Evolutionary conservation across 257 asterid species (phyloP), one percentile per base, ranked within the genome.

Genomic region (Solanum gracilifrons): DNA sequence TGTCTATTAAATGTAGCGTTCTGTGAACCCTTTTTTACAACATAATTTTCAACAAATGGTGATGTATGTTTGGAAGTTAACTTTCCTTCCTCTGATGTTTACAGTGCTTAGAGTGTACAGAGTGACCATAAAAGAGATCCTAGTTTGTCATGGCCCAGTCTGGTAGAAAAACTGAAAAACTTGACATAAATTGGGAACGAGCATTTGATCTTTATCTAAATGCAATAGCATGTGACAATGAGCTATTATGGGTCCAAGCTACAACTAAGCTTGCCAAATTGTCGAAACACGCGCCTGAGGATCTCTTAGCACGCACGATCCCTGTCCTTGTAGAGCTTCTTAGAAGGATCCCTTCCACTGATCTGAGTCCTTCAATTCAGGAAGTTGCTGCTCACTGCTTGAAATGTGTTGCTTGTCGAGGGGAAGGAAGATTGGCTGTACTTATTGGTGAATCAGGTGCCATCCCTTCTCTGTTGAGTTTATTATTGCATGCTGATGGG

Each of bases 371-470:
- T 71, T 87, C 86, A 18, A 84, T 93, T 76, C 93, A 85, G 43
- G 93, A 88, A 93, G 95, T 93, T 13, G 85, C 94, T 75, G 94
- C 89, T 73, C 89, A 89, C 91, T 91, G 95, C 91, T 89, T 94
- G 88, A 92, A 90, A 87, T 88, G 92, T 88, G 87, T 93, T 90
- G 92, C 95, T 90, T 87, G 92, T 41, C 87, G 41, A 89, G 91
- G 94, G 33, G 93, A 93, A 46, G 96, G 96, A 43, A 79, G 88
- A 86, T 85, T 94, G 89, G 93, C 96, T 48, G 36, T 77, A 77
- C 77, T 90, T 74, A 91, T 94, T 55, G 94, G 94, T 48, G 90
- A 91, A 89, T 91, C 89, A 13, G 93, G 89, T 74, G 94, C 90
- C 36, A 87, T 94, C 86, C 92, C 92, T 37, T 83, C 89, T 79